These are phyloP conservation scores for Cytidiella melzeri DNA, from an alignment of 768 basidiomycete species.

Conservation along the genomic window DNA sequence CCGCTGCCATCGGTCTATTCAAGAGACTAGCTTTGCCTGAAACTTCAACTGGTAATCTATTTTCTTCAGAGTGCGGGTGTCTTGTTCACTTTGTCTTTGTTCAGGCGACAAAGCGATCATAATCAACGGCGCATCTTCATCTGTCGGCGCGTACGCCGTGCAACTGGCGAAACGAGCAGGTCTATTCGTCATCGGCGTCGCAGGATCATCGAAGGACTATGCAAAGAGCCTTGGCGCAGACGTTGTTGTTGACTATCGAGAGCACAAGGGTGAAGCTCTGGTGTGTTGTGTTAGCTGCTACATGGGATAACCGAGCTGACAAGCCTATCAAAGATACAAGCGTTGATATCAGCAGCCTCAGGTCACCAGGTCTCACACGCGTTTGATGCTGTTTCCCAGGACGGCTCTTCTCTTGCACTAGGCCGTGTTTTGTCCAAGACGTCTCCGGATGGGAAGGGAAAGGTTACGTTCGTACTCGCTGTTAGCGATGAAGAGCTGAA, in stretches of 20 bases:
- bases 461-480: neutral
- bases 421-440: neutral
- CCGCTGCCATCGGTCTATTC: conserved; percentile 22
- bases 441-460: neutral
- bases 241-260: neutral
- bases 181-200: neutral
- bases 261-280: neutral
- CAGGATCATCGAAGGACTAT: neutral
- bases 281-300: no score
- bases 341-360: neutral
- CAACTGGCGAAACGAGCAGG: neutral
- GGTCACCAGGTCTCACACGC: neutral
- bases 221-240: neutral
- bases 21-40: neutral
- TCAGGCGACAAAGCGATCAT: neutral
- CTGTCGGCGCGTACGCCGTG: neutral
- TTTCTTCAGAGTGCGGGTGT: no score
- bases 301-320: no score
- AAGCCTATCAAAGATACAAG: neutral
- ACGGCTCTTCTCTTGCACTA: neutral
- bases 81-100: no score
- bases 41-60: neutral
- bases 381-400: neutral
- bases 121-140: neutral
- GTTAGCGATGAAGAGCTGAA: neutral